phyloP scores from a whole-genome alignment of 257 asterid species.

The Verbascum thapsus region DNA sequence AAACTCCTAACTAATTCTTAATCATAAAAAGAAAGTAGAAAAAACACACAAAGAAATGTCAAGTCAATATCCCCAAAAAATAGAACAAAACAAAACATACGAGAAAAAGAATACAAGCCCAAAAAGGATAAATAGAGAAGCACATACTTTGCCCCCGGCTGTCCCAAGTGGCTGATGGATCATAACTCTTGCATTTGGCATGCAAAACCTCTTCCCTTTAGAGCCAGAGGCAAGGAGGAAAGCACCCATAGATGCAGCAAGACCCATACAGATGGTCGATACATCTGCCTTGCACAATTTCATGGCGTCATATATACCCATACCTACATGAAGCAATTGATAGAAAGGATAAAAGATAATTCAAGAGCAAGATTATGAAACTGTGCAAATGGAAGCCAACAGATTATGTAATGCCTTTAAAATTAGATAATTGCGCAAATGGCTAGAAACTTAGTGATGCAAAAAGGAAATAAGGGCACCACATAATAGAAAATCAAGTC shows the following conservation, averaged over 20 bases:
- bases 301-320: conserved; percentile 99
- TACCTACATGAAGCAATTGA: conserved; percentile 50
- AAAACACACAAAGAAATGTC: neutral
- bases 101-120: neutral
- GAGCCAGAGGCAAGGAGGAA: conserved; percentile 87
- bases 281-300: conserved; percentile 95
- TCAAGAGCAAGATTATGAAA: neutral
- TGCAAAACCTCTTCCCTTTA: conserved; percentile 93
- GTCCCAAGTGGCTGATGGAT: conserved; percentile 94
- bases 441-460: neutral
- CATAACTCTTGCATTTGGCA: conserved; percentile 98
- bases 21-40: neutral
- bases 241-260: conserved; percentile 97
- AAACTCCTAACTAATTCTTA: neutral
- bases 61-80: too few relatives aligned
- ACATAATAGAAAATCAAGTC: conserved; percentile 7
- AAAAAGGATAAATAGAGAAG: neutral
- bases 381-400: neutral
- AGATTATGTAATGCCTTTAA: conserved; percentile 3
- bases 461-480: neutral
- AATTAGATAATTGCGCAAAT: neutral
- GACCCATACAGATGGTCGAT: conserved; percentile 89
- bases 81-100: neutral
- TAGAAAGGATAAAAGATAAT: neutral
- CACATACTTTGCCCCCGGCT: conserved; percentile 61